Conservation (phyloP, 345 rosid genomes). For the Linum tenue region DNA sequence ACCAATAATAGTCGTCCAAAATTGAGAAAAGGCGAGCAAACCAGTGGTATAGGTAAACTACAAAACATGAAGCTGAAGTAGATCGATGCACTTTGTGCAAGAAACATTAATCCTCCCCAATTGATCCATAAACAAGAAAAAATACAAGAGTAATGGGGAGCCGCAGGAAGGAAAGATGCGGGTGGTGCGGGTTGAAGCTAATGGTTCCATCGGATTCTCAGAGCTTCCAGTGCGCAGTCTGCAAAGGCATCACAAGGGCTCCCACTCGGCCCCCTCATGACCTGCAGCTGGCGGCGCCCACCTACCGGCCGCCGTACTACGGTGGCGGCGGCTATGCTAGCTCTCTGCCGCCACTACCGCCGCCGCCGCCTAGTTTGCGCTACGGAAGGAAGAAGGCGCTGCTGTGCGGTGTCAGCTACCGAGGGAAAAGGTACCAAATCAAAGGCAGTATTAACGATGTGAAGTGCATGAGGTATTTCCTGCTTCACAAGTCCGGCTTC, state of each 20-base stretch:
- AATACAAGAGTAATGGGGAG: not conserved
- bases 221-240: slow-evolving; percentile 30
- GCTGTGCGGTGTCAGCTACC: slow-evolving; percentile 45
- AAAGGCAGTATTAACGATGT: slow-evolving; percentile 51
- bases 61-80: too few relatives aligned
- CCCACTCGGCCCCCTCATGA: slow-evolving; percentile 17
- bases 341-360: slow-evolving; percentile 1
- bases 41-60: too few relatives aligned
- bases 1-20: too few relatives aligned
- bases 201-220: slow-evolving; percentile 31
- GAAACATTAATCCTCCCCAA: too few relatives aligned
- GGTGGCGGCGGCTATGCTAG: slow-evolving; percentile 10
- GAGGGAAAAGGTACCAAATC: slow-evolving; percentile 29
- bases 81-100: too few relatives aligned
- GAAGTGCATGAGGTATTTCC: slow-evolving; percentile 41
- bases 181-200: slow-evolving; percentile 39
- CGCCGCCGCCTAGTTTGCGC: slow-evolving; percentile 14
- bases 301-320: slow-evolving; percentile 7
- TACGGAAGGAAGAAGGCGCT: slow-evolving; percentile 45
- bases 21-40: too few relatives aligned
- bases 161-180: slow-evolving; percentile 38
- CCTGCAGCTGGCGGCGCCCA: slow-evolving; percentile 3
- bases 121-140: too few relatives aligned
- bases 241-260: slow-evolving; percentile 33
- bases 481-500: slow-evolving; percentile 39